These are phyloP conservation scores for Stephanodiscus triporus DNA, from an alignment of 108 stramenopile genomes.

Conservation along the genomic window DNA sequence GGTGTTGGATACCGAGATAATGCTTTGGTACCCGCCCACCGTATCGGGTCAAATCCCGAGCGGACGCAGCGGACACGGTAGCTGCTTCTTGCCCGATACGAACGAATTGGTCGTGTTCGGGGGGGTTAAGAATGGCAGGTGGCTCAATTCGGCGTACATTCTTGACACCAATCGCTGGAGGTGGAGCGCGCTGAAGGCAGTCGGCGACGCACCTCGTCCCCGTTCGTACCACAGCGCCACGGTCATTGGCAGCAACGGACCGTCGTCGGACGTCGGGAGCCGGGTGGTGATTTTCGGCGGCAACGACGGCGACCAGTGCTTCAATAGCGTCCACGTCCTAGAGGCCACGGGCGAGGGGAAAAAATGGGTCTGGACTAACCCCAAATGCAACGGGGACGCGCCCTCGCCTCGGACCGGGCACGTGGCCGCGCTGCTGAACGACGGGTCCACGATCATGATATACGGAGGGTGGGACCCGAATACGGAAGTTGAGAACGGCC, in stretches of 20 bases:
- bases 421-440: slow-evolving; percentile 69
- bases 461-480: slow-evolving; percentile 92
- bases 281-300: slow-evolving; percentile 84
- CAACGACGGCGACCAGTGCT: slow-evolving; percentile 69
- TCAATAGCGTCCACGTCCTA: slow-evolving; percentile 77
- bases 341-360: slow-evolving; percentile 40
- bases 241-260: slow-evolving; percentile 11
- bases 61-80: slow-evolving; percentile 77
- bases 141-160: slow-evolving; percentile 65
- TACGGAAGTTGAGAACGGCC: slow-evolving; percentile 64
- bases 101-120: slow-evolving; percentile 83
- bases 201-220: slow-evolving; percentile 71
- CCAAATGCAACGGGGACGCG: slow-evolving; percentile 56
- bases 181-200: slow-evolving; percentile 66
- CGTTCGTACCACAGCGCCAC: slow-evolving; percentile 74
- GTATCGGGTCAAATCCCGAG: slow-evolving; percentile 71
- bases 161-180: slow-evolving; percentile 77
- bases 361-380: slow-evolving; percentile 75
- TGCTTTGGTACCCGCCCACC: slow-evolving; percentile 59
- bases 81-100: slow-evolving; percentile 60
- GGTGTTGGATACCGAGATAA: slow-evolving; percentile 79
- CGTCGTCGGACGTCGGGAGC: slow-evolving; percentile 7
- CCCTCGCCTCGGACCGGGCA: slow-evolving; percentile 82
- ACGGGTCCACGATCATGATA: slow-evolving; percentile 75
- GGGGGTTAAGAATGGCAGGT: slow-evolving; percentile 81